Evolutionary conservation across 1,284 basidiomycete species (phyloP), one percentile per base, ranked within the genome.

Genomic region (Irpex sp.): DNA sequence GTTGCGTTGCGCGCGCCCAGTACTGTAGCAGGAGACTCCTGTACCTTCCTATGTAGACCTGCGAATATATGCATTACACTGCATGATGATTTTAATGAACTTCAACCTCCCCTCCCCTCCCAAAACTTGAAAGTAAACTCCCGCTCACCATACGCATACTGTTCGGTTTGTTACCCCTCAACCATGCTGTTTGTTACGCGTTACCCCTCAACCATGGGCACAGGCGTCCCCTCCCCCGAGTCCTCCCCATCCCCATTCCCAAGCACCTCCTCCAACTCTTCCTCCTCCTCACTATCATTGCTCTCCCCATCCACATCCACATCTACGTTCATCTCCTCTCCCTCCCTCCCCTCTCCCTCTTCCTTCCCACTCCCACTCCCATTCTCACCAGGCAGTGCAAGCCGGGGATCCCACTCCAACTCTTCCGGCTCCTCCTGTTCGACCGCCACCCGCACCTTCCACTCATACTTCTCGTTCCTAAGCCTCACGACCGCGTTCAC

Each of bases 361-460:
- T 69, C 71, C 5, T 19, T 21, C n/a, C 52, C 52, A 4, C n/a
- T 5, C 19, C 9, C 31, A n/a, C n/a, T n/a, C n/a, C n/a, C n/a
- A n/a, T n/a, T n/a, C n/a, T n/a, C n/a, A n/a, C n/a, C n/a, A n/a
- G n/a, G n/a, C 31, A 36, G 21, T 19, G 7, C 52, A 55, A 54
- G 8, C n/a, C 82, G 76, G 4, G 86, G 83, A 65, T 88, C 85
- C 84, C 85, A 89, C 38, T 84, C 84, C 54, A 89, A 75, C 65
- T 91, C 89, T 68, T 92, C 89, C 3, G 88, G 88, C 71, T 92
- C 90, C 65, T 87, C 87, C 48, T 85, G 83, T 68, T 88, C 86
- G 26, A 91, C 88, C 64, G 82, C 84, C 15, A 92, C 87, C 37
- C 91, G 80, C 64, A 85, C 83, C 69, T 86, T 87, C 88, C 89